phyloP scores from a whole-genome alignment of 192 early-diverging fungal species.

The Helicostylum pulchrum region DNA sequence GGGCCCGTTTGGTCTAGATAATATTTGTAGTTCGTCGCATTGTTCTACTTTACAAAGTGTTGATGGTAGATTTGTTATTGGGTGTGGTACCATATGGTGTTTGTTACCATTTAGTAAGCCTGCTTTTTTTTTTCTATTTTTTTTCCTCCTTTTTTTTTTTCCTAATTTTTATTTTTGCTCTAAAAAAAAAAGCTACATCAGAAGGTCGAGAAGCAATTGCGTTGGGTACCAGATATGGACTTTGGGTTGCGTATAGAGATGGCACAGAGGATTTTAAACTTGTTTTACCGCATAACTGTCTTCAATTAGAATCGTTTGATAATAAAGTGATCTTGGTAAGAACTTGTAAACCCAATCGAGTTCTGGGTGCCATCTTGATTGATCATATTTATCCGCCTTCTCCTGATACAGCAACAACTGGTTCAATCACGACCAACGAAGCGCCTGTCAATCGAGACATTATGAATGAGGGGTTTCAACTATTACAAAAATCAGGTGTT shows the following conservation, averaged over 20 bases:
- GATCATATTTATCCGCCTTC: conserved; percentile 4
- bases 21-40: conserved; percentile 7
- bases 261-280: conserved; percentile 1
- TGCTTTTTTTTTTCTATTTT: background rate
- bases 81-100: conserved; percentile 16
- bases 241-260: conserved; percentile 20
- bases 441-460: background rate
- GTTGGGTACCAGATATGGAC: conserved; percentile 19
- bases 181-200: conserved; percentile 1
- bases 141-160: background rate
- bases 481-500: conserved; percentile 15
- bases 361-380: conserved; percentile 5
- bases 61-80: conserved; percentile 2
- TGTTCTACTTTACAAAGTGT: background rate
- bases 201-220: conserved; percentile 13
- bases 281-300: background rate
- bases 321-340: conserved; percentile 6
- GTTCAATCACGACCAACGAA: too few relatives aligned
- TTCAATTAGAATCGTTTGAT: conserved; percentile 5
- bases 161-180: background rate
- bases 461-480: conserved; percentile 3
- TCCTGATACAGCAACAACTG: too few relatives aligned
- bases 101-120: conserved; percentile 16
- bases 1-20: conserved; percentile 4
- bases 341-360: conserved; percentile 1